A percentile compares a stretch with the other conserved stretches of the same genome.
Evolutionary conservation across 1,284 basidiomycete species (phyloP).

Genomic region (Papiliotrema terrestris): DNA sequence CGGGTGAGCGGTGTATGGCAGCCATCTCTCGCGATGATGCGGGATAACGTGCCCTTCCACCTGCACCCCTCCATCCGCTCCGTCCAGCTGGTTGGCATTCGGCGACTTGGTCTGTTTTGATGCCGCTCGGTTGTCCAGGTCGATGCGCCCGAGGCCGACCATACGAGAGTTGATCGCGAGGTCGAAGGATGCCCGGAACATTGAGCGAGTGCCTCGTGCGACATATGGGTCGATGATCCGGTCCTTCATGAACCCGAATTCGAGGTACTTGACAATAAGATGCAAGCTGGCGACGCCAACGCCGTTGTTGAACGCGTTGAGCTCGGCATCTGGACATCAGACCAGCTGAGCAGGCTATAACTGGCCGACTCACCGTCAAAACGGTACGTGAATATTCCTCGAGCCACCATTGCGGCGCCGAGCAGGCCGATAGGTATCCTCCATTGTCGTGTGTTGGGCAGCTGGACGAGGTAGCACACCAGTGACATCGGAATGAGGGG

Average conservation of each 20-base stretch:
- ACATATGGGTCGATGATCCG: constrained; percentile 32
- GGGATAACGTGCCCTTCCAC: constrained; percentile 4
- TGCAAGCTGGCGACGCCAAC: constrained; percentile 29
- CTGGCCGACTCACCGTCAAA: constrained; percentile 10
- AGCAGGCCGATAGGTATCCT: constrained; percentile 21
- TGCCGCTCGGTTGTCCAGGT: constrained; percentile 5
- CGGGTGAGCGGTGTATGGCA: constrained; percentile 12
- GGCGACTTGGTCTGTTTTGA: neutral
- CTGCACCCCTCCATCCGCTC: constrained; percentile 10
- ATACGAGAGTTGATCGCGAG: constrained; percentile 33
- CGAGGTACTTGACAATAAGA: constrained; percentile 29
- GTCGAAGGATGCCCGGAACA: constrained; percentile 25
- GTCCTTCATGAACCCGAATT: constrained; percentile 28
- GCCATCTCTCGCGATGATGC: constrained; percentile 10
- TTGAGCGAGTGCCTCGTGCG: constrained; percentile 15
- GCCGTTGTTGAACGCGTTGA: constrained; percentile 35
- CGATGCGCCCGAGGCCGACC: constrained; percentile 30
- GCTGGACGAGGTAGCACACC: constrained; percentile 29
- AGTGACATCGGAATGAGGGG: constrained; percentile 24
- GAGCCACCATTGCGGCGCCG: constrained; percentile 16
- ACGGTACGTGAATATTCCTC: constrained; percentile 21
- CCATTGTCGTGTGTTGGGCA: constrained; percentile 13
- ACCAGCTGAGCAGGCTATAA: neutral
- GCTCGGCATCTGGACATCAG: constrained; percentile 20
- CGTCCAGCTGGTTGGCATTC: neutral